Evolutionary conservation across 177 flowering plant species (phyloP).

Genomic region (Vitis hybrid): DNA sequence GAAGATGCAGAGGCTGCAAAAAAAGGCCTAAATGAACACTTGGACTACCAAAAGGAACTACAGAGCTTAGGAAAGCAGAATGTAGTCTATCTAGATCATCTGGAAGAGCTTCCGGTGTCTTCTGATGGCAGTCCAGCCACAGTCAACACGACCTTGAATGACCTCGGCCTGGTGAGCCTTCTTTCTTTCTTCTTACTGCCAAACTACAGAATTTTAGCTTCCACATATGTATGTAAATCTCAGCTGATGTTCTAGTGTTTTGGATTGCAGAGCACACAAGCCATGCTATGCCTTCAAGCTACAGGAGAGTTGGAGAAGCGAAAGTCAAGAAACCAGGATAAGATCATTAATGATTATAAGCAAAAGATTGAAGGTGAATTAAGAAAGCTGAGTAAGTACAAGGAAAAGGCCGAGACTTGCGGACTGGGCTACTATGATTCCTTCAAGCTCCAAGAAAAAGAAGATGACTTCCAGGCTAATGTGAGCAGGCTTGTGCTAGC

Average conservation of each 20-base stretch:
- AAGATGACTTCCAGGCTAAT: too few species aligned
- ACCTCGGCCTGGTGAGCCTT: conserved; percentile 66
- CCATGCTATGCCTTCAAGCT: conserved; percentile 65
- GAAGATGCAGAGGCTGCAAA: conserved; percentile 25
- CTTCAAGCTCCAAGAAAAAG: too few species aligned
- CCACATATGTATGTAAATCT: too few species aligned
- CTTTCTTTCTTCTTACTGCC: not conserved
- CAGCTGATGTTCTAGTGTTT: not conserved
- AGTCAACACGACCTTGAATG: conserved; percentile 34
- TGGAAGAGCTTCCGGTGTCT: conserved; percentile 42
- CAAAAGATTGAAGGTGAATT: conserved; percentile 35
- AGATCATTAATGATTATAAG: conserved; percentile 30
- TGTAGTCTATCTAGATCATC: conserved; percentile 31
- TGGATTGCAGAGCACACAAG: conserved; percentile 56
- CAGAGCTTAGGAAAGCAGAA: conserved; percentile 36
- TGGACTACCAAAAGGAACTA: conserved; percentile 37
- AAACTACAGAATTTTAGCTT: not conserved
- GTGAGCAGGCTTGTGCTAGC: too few species aligned
- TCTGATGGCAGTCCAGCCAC: conserved; percentile 16
- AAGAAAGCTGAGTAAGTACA: conserved; percentile 35
- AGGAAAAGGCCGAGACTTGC: conserved; percentile 31
- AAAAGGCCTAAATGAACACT: conserved; percentile 54
- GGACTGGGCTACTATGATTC: conserved; percentile 63
- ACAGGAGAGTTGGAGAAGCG: conserved; percentile 61
- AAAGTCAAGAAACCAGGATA: conserved; percentile 38